Conservation (phyloP, 2,329 filamentous ascomycete species). For the Pseudogymnoascus sp. region DNA sequence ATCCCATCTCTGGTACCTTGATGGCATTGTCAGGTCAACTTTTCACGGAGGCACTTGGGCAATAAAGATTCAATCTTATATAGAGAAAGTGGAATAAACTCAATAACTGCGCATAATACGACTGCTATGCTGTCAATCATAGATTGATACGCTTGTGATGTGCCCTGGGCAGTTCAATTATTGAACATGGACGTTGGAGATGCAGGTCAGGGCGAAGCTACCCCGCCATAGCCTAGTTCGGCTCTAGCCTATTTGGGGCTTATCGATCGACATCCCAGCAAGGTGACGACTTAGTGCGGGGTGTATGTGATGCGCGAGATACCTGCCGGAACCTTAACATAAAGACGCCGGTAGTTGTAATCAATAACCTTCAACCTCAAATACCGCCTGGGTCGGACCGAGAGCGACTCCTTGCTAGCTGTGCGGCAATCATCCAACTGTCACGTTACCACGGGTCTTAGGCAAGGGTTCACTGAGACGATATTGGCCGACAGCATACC, state of each 20-base stretch:
- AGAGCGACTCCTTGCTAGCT: neutral
- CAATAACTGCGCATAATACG: neutral
- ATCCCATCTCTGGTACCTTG: neutral
- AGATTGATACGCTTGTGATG: neutral
- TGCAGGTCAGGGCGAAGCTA: neutral
- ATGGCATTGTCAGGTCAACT: neutral
- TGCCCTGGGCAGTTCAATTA: neutral
- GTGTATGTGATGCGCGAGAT: neutral
- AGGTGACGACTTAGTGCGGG: conserved; percentile 4
- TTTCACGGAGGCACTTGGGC: neutral
- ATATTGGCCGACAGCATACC: neutral
- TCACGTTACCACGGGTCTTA: neutral
- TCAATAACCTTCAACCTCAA: neutral
- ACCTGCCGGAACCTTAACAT: neutral
- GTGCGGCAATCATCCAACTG: neutral
- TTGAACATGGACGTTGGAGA: neutral
- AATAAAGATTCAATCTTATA: neutral
- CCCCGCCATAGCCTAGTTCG: neutral
- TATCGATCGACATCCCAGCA: conserved; percentile 5
- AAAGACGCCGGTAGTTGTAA: neutral
- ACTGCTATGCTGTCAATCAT: neutral
- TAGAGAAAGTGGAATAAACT: neutral
- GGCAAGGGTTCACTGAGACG: neutral
- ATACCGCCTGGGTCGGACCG: neutral
- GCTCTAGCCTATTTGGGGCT: neutral